Conservation (phyloP, 2,329 filamentous ascomycete species). For the Neonectria magnoliae region DNA sequence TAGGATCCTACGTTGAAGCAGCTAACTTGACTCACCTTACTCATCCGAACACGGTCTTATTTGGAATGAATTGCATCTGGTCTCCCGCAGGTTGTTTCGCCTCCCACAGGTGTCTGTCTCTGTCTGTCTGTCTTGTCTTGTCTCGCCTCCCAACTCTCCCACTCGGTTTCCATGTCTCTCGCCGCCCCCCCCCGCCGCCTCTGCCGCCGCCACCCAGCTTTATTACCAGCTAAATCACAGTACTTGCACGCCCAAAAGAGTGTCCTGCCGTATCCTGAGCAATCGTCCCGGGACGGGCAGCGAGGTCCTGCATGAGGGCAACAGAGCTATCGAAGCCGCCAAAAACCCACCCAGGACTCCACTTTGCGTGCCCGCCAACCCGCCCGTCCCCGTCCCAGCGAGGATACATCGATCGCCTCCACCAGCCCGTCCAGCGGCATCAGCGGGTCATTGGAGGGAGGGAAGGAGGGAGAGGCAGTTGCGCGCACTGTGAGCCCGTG, state of each 20-base stretch:
- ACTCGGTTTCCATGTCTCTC: neutral
- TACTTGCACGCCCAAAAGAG: neutral
- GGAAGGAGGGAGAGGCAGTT: neutral
- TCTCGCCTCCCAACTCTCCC: neutral
- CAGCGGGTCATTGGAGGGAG: neutral
- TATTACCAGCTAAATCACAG: neutral
- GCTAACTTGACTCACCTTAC: neutral
- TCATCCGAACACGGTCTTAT: neutral
- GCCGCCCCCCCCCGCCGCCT: neutral
- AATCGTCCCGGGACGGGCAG: neutral
- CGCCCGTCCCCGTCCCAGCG: neutral
- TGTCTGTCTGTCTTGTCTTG: neutral
- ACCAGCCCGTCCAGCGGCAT: conserved; percentile 13
- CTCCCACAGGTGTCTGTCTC: neutral
- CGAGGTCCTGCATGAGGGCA: conserved; percentile 1
- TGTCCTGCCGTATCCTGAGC: neutral
- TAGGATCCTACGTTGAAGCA: neutral
- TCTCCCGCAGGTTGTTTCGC: neutral
- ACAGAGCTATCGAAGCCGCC: conserved; percentile 11
- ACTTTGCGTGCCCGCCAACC: conserved; percentile 17
- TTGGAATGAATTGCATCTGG: neutral
- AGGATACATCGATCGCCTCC: conserved; percentile 18
- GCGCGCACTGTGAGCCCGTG: conserved; percentile 24
- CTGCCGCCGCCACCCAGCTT: neutral
- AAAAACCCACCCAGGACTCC: conserved; percentile 2